phyloP scores from a whole-genome alignment of 805 yeast genomes.

The Saccharomycopsis babjevae region DNA sequence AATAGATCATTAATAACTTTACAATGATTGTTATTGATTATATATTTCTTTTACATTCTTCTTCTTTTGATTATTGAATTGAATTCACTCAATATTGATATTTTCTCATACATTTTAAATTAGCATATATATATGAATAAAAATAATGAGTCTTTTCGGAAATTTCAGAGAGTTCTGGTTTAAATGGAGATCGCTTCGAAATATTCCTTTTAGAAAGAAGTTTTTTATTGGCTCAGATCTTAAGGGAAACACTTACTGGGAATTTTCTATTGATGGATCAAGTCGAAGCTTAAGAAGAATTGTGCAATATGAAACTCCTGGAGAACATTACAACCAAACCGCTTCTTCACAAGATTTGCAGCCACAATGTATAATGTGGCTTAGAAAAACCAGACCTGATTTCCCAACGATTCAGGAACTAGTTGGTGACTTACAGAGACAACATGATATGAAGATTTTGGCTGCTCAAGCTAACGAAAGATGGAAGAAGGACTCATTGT shows the following conservation, averaged over 20 bases:
- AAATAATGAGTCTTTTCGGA: neutral
- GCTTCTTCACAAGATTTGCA: slow-evolving; percentile 44
- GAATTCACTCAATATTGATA: too few relatives aligned
- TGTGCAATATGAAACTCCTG: slow-evolving; percentile 42
- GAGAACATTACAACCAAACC: slow-evolving; percentile 32
- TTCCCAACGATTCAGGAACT: slow-evolving; percentile 61
- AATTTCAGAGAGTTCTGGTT: slow-evolving; percentile 38
- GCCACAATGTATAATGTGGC: slow-evolving; percentile 79
- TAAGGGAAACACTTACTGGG: slow-evolving; percentile 85
- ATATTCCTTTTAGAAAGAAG: slow-evolving; percentile 57
- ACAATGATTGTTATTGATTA: too few relatives aligned
- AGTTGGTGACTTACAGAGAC: slow-evolving; percentile 45
- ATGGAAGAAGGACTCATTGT: slow-evolving; percentile 21
- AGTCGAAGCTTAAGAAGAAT: slow-evolving; percentile 50
- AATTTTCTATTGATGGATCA: slow-evolving; percentile 44
- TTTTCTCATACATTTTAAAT: slow-evolving; percentile 36
- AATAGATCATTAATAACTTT: too few relatives aligned
- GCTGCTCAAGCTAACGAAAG: slow-evolving; percentile 23
- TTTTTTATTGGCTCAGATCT: slow-evolving; percentile 68
- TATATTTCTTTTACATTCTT: too few relatives aligned
- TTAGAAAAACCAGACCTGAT: slow-evolving; percentile 47
- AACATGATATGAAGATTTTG: slow-evolving; percentile 35
- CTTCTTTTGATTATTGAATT: too few relatives aligned
- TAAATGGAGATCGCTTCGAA: slow-evolving; percentile 50
- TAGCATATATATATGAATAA: slow-evolving; percentile 35